phyloP scores from a whole-genome alignment of 1,284 basidiomycete genomes.

The Afroboletus lepidellus region DNA sequence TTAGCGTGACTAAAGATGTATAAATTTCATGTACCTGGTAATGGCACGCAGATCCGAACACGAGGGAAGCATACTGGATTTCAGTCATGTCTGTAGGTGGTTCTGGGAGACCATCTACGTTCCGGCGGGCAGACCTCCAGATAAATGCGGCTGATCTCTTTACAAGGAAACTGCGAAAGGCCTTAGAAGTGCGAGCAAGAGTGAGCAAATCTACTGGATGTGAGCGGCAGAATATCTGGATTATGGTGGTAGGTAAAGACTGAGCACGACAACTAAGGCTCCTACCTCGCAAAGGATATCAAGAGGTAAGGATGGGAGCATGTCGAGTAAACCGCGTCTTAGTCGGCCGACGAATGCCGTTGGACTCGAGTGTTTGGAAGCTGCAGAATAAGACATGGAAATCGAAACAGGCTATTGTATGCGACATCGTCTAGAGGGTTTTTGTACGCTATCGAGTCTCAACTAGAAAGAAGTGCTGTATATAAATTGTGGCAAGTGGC shows the following conservation, averaged over 20 bases:
- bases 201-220: conserved; percentile 32
- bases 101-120: conserved; percentile 30
- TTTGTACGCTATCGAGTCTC: conserved; percentile 6
- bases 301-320: conserved; percentile 26
- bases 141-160: conserved; percentile 21
- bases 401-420: neutral
- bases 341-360: neutral
- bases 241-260: neutral
- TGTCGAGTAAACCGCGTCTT: conserved; percentile 25
- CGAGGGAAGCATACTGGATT: conserved; percentile 33
- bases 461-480: neutral
- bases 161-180: conserved; percentile 31
- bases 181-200: conserved; percentile 30
- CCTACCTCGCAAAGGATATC: conserved; percentile 28
- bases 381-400: conserved; percentile 11
- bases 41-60: conserved; percentile 32
- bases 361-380: neutral
- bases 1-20: conserved; percentile 1
- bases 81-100: conserved; percentile 33
- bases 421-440: neutral
- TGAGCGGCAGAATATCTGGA: conserved; percentile 31
- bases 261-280: neutral
- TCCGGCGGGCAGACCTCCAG: conserved; percentile 31
- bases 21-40: conserved; percentile 19
- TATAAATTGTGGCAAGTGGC: neutral